Conservation (phyloP, 2,329 filamentous ascomycete genomes). For the Botryotinia convoluta region DNA sequence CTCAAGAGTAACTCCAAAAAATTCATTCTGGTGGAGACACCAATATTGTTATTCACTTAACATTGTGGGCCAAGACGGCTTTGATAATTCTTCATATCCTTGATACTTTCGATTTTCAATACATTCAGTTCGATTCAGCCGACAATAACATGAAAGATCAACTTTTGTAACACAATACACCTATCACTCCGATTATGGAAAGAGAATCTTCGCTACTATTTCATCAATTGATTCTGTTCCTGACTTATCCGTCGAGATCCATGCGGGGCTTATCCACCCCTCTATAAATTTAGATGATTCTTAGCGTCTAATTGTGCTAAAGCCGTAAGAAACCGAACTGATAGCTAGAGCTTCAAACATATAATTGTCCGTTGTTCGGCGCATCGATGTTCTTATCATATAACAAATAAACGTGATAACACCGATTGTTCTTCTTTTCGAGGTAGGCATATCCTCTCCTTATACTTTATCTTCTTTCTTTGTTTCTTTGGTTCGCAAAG, state of each 20-base stretch:
- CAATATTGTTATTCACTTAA: not conserved
- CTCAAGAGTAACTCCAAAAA: not conserved
- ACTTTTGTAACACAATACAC: not conserved
- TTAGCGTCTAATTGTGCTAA: not conserved
- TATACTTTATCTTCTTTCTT: not conserved
- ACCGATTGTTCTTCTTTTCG: constrained; percentile 1
- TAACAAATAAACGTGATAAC: not conserved
- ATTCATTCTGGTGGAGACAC: not conserved
- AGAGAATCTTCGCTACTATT: not conserved
- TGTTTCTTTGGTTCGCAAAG: not conserved
- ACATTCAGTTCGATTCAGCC: not conserved
- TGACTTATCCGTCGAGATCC: constrained; percentile 12
- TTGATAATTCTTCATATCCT: not conserved
- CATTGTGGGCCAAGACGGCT: not conserved
- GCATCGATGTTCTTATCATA: not conserved
- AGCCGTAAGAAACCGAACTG: constrained; percentile 3
- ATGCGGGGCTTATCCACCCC: not conserved
- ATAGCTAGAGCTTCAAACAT: not conserved
- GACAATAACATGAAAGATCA: not conserved
- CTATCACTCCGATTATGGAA: constrained; percentile 4
- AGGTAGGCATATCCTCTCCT: constrained; percentile 12
- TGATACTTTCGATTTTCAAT: not conserved
- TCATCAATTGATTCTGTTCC: not conserved
- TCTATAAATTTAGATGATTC: not conserved
- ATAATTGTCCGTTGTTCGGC: constrained; percentile 5